These are phyloP conservation scores for Dissoconium aciculare DNA, from an alignment of 2,329 filamentous ascomycete species.

Conservation along the genomic window DNA sequence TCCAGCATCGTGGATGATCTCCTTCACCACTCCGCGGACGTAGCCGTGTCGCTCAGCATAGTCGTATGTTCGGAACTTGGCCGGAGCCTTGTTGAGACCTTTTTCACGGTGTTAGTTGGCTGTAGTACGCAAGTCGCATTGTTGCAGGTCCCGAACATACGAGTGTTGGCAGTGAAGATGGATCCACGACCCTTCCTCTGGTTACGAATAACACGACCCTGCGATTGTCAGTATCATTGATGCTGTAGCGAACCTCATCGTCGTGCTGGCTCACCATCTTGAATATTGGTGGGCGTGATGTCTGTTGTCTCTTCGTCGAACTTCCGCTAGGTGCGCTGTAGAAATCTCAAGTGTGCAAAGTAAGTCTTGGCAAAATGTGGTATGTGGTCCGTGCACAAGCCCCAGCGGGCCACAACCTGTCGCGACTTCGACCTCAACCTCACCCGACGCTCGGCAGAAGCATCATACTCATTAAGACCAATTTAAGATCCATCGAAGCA, in stretches of 20 bases:
- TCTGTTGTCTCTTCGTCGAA: constrained; percentile 2
- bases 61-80: constrained; percentile 94
- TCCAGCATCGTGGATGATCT: constrained; percentile 97
- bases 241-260: constrained; percentile 1
- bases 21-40: constrained; percentile 91
- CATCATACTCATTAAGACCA: constrained; percentile 2
- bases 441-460: not conserved
- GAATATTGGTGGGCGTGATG: constrained; percentile 9
- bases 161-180: constrained; percentile 47
- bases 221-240: constrained; percentile 8
- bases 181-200: constrained; percentile 62
- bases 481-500: too few relatives aligned
- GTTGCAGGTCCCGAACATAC: constrained; percentile 8
- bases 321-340: not conserved
- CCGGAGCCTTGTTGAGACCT: constrained; percentile 85
- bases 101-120: constrained; percentile 36
- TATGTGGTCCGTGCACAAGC: not conserved
- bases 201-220: constrained; percentile 61
- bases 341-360: not conserved
- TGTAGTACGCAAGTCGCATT: constrained; percentile 23
- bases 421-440: not conserved
- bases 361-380: not conserved
- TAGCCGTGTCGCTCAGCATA: constrained; percentile 72
- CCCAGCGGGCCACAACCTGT: not conserved
- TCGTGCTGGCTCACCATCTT: constrained; percentile 2